Percentiles rank a stretch among this genome's conserved stretches.
These are phyloP conservation scores for Dactylellina cionopaga DNA, from an alignment of 2,329 filamentous ascomycete species.

Conservation along the genomic window DNA sequence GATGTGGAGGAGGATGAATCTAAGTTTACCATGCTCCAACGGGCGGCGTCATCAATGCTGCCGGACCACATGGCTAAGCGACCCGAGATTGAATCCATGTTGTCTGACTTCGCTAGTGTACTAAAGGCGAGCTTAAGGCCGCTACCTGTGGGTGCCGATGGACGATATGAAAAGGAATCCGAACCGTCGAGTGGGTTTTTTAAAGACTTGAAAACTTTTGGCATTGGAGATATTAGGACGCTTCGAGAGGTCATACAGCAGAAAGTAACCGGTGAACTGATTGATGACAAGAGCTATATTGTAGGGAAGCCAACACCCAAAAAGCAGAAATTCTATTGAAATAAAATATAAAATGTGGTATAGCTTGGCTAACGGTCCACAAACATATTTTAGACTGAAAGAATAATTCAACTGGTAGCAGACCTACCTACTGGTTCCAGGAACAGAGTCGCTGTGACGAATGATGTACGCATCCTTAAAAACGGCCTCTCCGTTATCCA, in stretches of 20 bases:
- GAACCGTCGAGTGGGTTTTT: constrained; percentile 45
- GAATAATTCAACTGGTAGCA: constrained; percentile 68
- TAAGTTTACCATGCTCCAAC: constrained; percentile 34
- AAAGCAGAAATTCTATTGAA: no score
- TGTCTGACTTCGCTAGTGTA: constrained; percentile 40
- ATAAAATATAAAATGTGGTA: no score
- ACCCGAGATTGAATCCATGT: constrained; percentile 42
- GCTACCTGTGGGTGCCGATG: constrained; percentile 7
- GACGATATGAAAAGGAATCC: constrained; percentile 26
- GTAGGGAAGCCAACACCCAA: constrained; percentile 70
- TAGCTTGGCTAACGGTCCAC: neutral
- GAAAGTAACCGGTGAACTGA: constrained; percentile 71
- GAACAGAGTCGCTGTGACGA: constrained; percentile 71
- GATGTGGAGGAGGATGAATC: constrained; percentile 24
- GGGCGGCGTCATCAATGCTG: constrained; percentile 43
- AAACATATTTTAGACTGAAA: constrained; percentile 53
- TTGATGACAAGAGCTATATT: constrained; percentile 80
- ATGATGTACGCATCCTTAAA: constrained; percentile 58
- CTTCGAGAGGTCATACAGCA: constrained; percentile 70
- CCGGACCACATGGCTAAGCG: constrained; percentile 45
- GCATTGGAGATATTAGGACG: constrained; percentile 69
- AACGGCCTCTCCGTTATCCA: neutral
- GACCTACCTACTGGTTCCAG: constrained; percentile 72
- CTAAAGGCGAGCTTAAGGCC: constrained; percentile 39
- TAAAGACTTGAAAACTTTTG: constrained; percentile 39